Evolutionary conservation across 2,329 filamentous ascomycete species (phyloP), one percentile per base, ranked within the genome.

Genomic region (Thielaviopsis musarum): DNA sequence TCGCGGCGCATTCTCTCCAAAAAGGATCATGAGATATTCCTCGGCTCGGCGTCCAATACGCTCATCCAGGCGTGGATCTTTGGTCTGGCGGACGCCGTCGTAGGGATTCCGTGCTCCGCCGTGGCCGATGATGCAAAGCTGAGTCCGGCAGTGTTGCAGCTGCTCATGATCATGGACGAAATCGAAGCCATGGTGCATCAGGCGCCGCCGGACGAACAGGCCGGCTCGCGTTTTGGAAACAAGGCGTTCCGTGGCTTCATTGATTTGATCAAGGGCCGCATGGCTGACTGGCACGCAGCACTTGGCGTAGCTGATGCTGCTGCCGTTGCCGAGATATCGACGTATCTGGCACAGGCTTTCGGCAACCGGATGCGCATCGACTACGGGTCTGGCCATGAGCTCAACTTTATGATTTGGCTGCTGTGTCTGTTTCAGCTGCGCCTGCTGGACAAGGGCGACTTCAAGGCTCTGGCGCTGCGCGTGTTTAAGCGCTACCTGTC

Each of bases 371-470:
- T 81, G 57, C 82, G 91, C 49, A 93, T 98, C 67, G 93, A 98
- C 73, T 98, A 98, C 70, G 93, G 93, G 56, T 96, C 90, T 0
- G 93, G 93, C 2, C 93, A 98, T 70, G 93, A 98, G 73, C 80
- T 98, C 63, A 97, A 98, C 75, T 97, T 98, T 72, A 78, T 91
- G 70, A 85, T 95, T 68, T 98, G 91, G 91, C 79, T 97, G 41
- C 80, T 98, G n/a, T 95, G 89, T 68, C 82, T 98, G 0, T 88
- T 93, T 69, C 87, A 91, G 67, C 77, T 96, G 17, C 75, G 76
- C 12, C 70, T 88, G 21, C 69, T 97, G 41, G 73, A 78, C 0
- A 69, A 71, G 5, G 66, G 76, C 12, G 86, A 91, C 65, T 94
- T 95, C 71, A 80, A 81, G 34, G 73, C 84, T 3, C 70, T 97